Conservation (phyloP, 2,329 filamentous ascomycete species). For the Pseudogymnoascus sp. region DNA sequence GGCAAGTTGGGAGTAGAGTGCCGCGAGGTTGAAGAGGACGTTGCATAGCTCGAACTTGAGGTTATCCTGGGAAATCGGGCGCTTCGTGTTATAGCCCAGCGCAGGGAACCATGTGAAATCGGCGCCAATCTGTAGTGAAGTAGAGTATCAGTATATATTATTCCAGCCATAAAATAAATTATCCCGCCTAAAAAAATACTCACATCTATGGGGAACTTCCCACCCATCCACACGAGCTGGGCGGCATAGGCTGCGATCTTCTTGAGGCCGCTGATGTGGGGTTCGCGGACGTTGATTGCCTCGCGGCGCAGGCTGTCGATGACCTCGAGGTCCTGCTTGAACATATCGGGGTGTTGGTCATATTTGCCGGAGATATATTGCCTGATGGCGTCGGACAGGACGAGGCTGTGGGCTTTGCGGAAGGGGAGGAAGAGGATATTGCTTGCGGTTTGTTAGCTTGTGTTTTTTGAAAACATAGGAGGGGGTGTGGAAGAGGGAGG, state of each 20-base stretch:
- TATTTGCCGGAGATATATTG: slow-evolving; percentile 97
- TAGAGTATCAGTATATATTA: slow-evolving; percentile 12
- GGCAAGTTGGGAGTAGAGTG: slow-evolving; percentile 88
- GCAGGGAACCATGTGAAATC: slow-evolving; percentile 96
- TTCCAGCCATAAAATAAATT: background rate
- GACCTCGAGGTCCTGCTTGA: slow-evolving; percentile 75
- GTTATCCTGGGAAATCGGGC: slow-evolving; percentile 58
- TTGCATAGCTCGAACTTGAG: slow-evolving; percentile 82
- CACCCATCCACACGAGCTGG: slow-evolving; percentile 85
- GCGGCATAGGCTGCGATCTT: slow-evolving; percentile 88
- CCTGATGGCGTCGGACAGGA: slow-evolving; percentile 73
- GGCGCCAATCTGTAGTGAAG: slow-evolving; percentile 61
- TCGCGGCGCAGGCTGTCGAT: slow-evolving; percentile 77
- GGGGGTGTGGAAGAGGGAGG: background rate
- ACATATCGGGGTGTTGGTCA: slow-evolving; percentile 98
- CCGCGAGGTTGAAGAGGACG: slow-evolving; percentile 83
- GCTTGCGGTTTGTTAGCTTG: slow-evolving; percentile 14
- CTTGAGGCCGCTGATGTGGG: slow-evolving; percentile 75
- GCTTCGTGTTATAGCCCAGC: slow-evolving; percentile 77
- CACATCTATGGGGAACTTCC: slow-evolving; percentile 94
- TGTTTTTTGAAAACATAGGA: background rate
- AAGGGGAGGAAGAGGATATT: slow-evolving; percentile 51
- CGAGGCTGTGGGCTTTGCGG: slow-evolving; percentile 71
- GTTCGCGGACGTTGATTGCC: slow-evolving; percentile 81
- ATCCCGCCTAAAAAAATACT: slow-evolving; percentile 21